Base-by-base conservation (phyloP, 495 filamentous ascomycete genomes). In the Penicillium simplicissimum region DNA sequence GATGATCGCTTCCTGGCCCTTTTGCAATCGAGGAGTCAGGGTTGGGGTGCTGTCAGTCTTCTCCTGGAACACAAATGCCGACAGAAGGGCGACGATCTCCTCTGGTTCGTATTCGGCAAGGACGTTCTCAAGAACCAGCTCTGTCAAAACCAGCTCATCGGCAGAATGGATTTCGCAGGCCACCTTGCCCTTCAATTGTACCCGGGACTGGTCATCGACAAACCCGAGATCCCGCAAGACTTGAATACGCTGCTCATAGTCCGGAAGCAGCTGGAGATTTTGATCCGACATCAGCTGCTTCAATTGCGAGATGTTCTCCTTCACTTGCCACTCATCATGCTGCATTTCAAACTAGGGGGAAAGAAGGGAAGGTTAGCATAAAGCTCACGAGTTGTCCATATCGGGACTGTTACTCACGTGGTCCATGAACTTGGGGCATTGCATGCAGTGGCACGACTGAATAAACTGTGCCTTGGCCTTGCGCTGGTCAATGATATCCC, bases 111-210 rank as follows among this genome's bases (percentile, higher is more conserved):
- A 98, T 62, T 96, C 90, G 19, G 93, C 92, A 4, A 98, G 86
- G 7, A 96, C 92, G 71, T 98, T 98, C 66, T 98, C 96, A 15
- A 98, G 86, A 51, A 98, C 88, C 4, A 98, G 84, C 71, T 98
- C 95, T 1, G 95, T 98, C 28, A 98, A 85, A 8, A 98, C 93
- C n/a, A 98, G 85, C 74, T 98, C 95, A 70, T 97, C 95, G 17
- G 94, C 92, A 4, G 94, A 97, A 78, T 98, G 96, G 63, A 98
- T 91, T 81, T 98, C 95, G 77, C 95, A 98, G 17, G 95, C 95
- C 34, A 98, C 95, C 76, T 97, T 96, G 73, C 95, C 95, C 77
- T 98, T 98, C 61, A 98, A 82, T 76, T 93, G 89, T 35, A 98
- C 94, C 48, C 92, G 86, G 36, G 84, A 87, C 48, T 87, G 84